Evolutionary conservation across 805 yeast species (phyloP), one percentile per base, ranked within the genome.

Genomic region (Cyberlindnera xishuangbannaensis): DNA sequence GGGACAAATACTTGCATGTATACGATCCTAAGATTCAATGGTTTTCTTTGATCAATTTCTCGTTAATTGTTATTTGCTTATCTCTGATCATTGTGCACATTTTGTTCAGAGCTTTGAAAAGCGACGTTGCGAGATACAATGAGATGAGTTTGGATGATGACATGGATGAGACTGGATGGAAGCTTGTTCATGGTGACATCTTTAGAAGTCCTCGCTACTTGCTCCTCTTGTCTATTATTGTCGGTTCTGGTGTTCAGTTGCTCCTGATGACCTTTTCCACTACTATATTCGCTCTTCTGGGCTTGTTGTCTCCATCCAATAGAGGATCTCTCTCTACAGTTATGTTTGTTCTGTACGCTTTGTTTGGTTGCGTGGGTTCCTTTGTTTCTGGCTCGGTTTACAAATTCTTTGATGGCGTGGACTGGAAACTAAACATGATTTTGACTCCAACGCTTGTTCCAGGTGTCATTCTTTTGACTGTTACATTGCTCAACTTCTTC

Each of bases 111-210:
- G 83, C 95, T 25, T 69, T 92, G 54, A 82, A 76, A 55, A 80
- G 74, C 53, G 98, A 92, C 56, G 84, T 92, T 48, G 71, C 80
- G 37, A 78, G 82, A 50, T 92, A 92, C 62, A 90, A 90, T 55
- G 95, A 84, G 55, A 73, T 90, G 44, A 86, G 83, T 53, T 69
- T 90, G 48, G 92, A 83, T 54, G 86, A 80, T 48, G 74, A 86
- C 33, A 78, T 85, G 42, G 95, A 87, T 51, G 97, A 92, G 57
- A 73, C 87, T 53, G 98, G 98, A 25, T 92, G 98, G 98, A 92
- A 92, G 57, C 70, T 92, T 44, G 80, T 87, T 25, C 94, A 88
- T 50, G 97, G 97, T 41, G 97, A 90, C 57, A 87, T 90, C 19
- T 90, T 90, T 65, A 75, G 97, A 58, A 63, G 88, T 7, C 97